Evolutionary conservation across 2,329 filamentous ascomycete genomes (phyloP).

Genomic region (Nemania bipapillata): DNA sequence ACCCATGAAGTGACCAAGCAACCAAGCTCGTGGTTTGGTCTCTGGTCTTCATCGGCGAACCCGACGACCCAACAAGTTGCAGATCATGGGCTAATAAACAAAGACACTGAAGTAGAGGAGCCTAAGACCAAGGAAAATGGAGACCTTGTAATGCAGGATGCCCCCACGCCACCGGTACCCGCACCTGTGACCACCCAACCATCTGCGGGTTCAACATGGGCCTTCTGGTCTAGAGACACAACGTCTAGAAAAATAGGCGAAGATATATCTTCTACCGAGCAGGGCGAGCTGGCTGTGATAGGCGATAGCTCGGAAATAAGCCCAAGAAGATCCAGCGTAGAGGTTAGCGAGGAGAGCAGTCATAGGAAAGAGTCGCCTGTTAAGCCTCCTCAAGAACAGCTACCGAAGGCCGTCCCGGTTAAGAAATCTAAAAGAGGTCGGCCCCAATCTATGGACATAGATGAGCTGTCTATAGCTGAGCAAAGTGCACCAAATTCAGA

Average conservation of each 20-base stretch:
- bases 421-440: conserved; percentile 60
- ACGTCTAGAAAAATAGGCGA: conserved; percentile 53
- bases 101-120: conserved; percentile 40
- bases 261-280: conserved; percentile 50
- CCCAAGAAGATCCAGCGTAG: conserved; percentile 60
- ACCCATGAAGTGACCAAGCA: conserved; percentile 42
- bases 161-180: conserved; percentile 47
- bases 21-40: conserved; percentile 53
- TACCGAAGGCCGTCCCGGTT: conserved; percentile 44
- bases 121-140: conserved; percentile 50
- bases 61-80: conserved; percentile 32
- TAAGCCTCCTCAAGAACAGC: conserved; percentile 46
- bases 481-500: conserved; percentile 53
- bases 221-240: conserved; percentile 78
- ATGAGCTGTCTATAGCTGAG: conserved; percentile 53
- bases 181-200: conserved; percentile 50
- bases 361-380: conserved; percentile 52
- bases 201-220: conserved; percentile 75
- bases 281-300: conserved; percentile 67
- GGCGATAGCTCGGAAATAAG: conserved; percentile 67
- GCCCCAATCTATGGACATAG: conserved; percentile 61
- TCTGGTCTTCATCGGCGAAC: conserved; percentile 48
- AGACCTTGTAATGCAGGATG: conserved; percentile 60
- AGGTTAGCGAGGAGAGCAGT: conserved; percentile 52
- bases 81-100: conserved; percentile 31